Base-by-base conservation (phyloP, 257 asterid species). In the Cinchona pubescens region DNA sequence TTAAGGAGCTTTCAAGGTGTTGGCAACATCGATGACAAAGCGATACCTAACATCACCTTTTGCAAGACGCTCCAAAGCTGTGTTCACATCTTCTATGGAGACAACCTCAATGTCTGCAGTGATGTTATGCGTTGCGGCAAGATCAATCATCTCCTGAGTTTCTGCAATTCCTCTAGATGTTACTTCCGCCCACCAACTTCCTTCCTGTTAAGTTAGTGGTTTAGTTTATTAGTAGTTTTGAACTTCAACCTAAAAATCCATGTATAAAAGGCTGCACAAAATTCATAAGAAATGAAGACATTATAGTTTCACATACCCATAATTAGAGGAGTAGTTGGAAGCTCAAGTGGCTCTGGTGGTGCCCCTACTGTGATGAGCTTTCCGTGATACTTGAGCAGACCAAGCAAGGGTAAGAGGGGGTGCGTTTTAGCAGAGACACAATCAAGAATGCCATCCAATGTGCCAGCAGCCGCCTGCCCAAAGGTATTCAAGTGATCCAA, bases 91-190 rank as follows among this genome's bases (percentile, higher is more conserved):
- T 69, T 88, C 88, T n/a, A 83, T 80, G 0, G 84, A 80, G 63
- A 88, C 80, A 25, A 88, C 75, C 83, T 88, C 90, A 71, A 88
- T 85, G 7, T 88, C 87, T 12, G 90, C 80, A 14, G 80, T 58
- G 45, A 88, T 88, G 40, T 81, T 79, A 73, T 86, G 86, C 75
- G 84, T 67, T 5, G 88, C 87, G 5, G 92, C 88, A 79, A 88
- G 86, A 82, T 88, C 88, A 29, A 88, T 53, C 92, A 88, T 88
- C 74, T 88, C 92, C 43, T 88, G 92, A 5, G 90, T 88, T 77
- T 88, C 92, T 73, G 81, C 80, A 53, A 88, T 2, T 15, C 90
- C 90, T 75, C 90, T 88, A 3, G n/a, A 82, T 80, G 9, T 45
- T 79, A 51, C 88, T 86, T 2, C 92, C 92, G 2, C 82, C 78